These are phyloP conservation scores for Diplosphaera chodatii DNA, from an alignment of 139 green algal genomes.

Conservation along the genomic window DNA sequence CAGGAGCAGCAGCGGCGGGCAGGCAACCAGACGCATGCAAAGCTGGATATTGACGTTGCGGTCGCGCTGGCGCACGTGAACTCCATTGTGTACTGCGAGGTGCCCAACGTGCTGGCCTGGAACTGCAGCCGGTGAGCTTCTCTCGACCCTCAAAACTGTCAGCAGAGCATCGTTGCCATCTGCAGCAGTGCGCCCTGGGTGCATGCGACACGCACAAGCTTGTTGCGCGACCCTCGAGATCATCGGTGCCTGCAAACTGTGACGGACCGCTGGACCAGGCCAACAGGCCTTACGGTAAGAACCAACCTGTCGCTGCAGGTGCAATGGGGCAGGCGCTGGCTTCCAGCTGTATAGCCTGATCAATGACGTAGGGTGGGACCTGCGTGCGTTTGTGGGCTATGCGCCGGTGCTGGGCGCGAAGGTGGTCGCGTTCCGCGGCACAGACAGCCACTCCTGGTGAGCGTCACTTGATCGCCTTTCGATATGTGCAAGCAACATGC, in stretches of 20 bases:
- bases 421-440: constrained; percentile 67
- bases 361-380: constrained; percentile 65
- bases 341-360: constrained; percentile 39
- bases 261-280: too few relatives aligned
- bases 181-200: too few relatives aligned
- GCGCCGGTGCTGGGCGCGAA: constrained; percentile 39
- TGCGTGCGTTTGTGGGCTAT: constrained; percentile 66
- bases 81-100: constrained; percentile 62
- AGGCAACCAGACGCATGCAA: not conserved
- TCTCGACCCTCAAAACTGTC: too few relatives aligned
- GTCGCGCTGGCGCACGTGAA: constrained; percentile 37
- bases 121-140: constrained; percentile 76
- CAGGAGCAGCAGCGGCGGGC: not conserved
- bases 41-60: constrained; percentile 40
- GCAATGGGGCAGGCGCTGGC: not conserved
- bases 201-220: too few relatives aligned
- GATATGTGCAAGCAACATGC: too few relatives aligned
- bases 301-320: constrained; percentile 5
- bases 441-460: constrained; percentile 59
- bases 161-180: too few relatives aligned
- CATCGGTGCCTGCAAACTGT: too few relatives aligned
- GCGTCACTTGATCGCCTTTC: not conserved
- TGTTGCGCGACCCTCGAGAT: too few relatives aligned
- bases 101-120: constrained; percentile 46
- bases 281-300: too few relatives aligned